Evolutionary conservation across 371 early-diverging fungal genomes (phyloP), one percentile per base, ranked within the genome.

Genomic region (Nematocida ironsii): DNA sequence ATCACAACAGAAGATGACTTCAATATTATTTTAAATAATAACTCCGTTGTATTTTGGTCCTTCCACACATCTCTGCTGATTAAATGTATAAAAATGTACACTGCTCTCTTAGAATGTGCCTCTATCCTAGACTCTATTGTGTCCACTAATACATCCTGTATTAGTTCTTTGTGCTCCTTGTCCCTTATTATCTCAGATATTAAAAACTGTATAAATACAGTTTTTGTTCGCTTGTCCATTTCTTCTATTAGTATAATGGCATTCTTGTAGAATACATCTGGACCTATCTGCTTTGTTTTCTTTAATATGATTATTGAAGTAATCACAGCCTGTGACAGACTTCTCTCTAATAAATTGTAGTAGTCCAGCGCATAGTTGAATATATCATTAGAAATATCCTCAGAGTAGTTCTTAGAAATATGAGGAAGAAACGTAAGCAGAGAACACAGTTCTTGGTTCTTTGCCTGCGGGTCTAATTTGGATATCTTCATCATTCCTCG

Each of bases 151-250:
- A 70, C 71, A 11, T 78, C 27, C 48, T 78, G 40, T 9, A 78
- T 71, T 9, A 78, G 4, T 5, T 44, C 42, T 67, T 57, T 68
- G 55, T 78, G 70, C 52, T 78, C 80, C 39, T 40, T 60, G 62
- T 78, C 80, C 45, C 80, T 4, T 33, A 78, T 78, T 16, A 78
- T 78, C 39, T 78, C 80, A 25, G 80, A 18, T n/a, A 78, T 70
- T 16, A 78, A 25, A 48, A 78, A 78, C 80, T 78, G 80, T 11
- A 78, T 7, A 50, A 78, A 78, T 4, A 55, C 25, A 0, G 80
- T 78, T 70, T 78, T 78, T 7, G 80, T 78, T 33, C 80, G 33
- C 71, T 70, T 78, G 60, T 78, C 80, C 80, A 78, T 78, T 42
- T 56, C 71, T 71, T 78, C 80, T 44, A 78, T 71, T 42, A 78